Base-by-base conservation (phyloP, 2,329 filamentous ascomycete species). In the Alternaria longipes region DNA sequence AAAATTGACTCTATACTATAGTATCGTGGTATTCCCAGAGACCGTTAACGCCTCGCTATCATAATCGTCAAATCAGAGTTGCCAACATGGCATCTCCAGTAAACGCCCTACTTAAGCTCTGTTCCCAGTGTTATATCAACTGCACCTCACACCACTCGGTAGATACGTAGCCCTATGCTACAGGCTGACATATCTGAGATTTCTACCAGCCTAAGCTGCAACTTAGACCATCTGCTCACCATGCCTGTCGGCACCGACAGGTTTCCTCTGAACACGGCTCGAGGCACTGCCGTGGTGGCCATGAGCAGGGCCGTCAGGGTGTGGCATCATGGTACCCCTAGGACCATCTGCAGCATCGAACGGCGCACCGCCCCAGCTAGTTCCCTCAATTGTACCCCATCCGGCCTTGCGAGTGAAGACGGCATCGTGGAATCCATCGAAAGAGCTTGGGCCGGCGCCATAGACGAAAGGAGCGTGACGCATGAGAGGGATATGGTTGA, bases 401-500 rank as follows among this genome's bases (percentile, higher is more conserved):
- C 86, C 87, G 8, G 83, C 88, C 67, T 85, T 84, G 59, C 86
- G 80, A 0, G 88, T 90, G 61, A 85, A 89, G 4, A 87, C 78
- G 0, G 86, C 83, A 55, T 86, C 80, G 56, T 83, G 82, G 50
- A 89, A 83, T 40, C 80, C 80, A 46, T 80, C 77, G 53, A 77
- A 78, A 4, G 78, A 76, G 46, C 71, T 73, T 20, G 75, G 70
- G 1, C 78, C 76, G 12, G 72, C 72, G 66, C 80, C 81, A 62
- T 87, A 88, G 22, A 80, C 77, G 70, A 88, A 89, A 0, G 87
- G 82, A 20, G 83, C 78, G 42, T 83, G 81, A 20, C 88, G 84
- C 66, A 87, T 85, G 5, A 92, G 82, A 1, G 89, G 89, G 32
- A 91, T 85, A 72, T 91, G 89, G 72, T 86, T 87, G 76, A 82